Evolutionary conservation across 495 filamentous ascomycete genomes (phyloP), one percentile per base, ranked within the genome.

Genomic region (Podospora tetraspora): DNA sequence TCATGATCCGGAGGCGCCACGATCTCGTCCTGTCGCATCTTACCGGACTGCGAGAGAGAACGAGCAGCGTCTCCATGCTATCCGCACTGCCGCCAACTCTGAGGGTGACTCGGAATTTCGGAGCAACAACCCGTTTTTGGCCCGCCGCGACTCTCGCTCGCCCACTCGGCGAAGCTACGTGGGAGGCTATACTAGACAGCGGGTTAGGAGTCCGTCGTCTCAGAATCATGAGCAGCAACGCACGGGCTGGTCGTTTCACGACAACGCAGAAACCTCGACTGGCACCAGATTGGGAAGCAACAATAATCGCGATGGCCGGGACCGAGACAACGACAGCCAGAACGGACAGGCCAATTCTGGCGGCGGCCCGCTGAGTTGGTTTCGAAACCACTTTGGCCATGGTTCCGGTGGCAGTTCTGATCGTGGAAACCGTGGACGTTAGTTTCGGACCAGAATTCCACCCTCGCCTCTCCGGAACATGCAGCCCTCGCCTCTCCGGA

Each of bases 381-480:
- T 74, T 19, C 68, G 74, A 61, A 66, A 73, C 12, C 72, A 76
- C 62, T 68, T 76, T 22, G 60, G 59, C n/a, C 52, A 72, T 24
- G 34, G 67, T 16, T 71, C 57, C 22, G 60, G 62, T 34, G 13
- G 59, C n/a, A 43, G 52, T 8, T 63, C 64, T 29, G 68, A 72
- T 25, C 62, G 71, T 27, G 66, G 64, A 25, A 65, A 69, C 12
- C 62, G 68, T 23, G 60, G 68, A 34, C 58, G 59, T 21, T 70
- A 29, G 62, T 25, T 70, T 58, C 63, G 71, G 61, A 22, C 6
- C 12, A 62, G n/a, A 29, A 52, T 8, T 52, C 19, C 43, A n/a
- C 43, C 16, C 19, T 1, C 19, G 43, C 43, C 43, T 12, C 13
- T 16, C 34, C 12, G 13, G 34, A 43, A 43, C 34, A 37, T 5